Conservation (phyloP, 2,329 filamentous ascomycete species). For the Juglanconis juglandina region DNA sequence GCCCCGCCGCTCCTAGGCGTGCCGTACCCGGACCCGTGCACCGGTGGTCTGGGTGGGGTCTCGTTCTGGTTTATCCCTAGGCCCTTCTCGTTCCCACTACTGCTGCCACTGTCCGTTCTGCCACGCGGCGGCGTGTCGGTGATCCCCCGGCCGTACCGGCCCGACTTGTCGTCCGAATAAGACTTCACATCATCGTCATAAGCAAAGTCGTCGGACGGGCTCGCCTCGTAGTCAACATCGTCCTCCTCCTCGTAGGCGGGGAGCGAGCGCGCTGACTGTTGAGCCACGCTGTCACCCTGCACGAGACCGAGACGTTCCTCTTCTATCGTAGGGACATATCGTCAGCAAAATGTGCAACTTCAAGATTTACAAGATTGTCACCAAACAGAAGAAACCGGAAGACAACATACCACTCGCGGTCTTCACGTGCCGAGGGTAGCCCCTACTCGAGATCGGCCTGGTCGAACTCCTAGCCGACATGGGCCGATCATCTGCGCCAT, state of each 20-base stretch:
- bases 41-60: constrained; percentile 15
- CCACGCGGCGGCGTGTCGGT: constrained; percentile 33
- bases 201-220: constrained; percentile 19
- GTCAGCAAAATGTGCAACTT: background rate
- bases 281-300: constrained; percentile 68
- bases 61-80: constrained; percentile 11
- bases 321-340: constrained; percentile 41
- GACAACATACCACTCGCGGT: constrained; percentile 47
- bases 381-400: background rate
- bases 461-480: constrained; percentile 30
- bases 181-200: constrained; percentile 26
- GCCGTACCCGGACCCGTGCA: constrained; percentile 1
- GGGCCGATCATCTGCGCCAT: constrained; percentile 19
- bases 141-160: constrained; percentile 40
- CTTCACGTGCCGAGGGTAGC: constrained; percentile 41
- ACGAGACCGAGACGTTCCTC: constrained; percentile 82
- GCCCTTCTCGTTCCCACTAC: constrained; percentile 23
- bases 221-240: constrained; percentile 29
- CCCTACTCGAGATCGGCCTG: constrained; percentile 34
- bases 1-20: constrained; percentile 4
- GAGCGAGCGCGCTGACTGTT: constrained; percentile 31
- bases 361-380: background rate
- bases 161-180: constrained; percentile 29
- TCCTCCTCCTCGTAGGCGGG: constrained; percentile 35
- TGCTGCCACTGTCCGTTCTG: constrained; percentile 21